Base-by-base conservation (phyloP, 2,329 filamentous ascomycete species). In the Calonectria hawksworthii region DNA sequence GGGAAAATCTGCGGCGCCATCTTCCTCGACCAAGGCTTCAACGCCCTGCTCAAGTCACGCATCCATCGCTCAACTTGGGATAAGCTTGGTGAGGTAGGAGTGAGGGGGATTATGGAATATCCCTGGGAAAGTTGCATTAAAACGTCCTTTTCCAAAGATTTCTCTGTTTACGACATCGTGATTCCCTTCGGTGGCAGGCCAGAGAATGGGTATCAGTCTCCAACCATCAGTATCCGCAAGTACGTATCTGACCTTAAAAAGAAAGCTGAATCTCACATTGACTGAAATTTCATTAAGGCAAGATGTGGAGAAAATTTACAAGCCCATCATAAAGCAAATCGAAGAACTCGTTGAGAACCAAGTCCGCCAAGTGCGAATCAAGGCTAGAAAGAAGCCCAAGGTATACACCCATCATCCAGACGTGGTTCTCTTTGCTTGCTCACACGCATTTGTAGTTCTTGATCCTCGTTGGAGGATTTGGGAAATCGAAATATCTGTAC, bases 391-490 rank as follows among this genome's bases (percentile, higher is more conserved):
- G 1, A 1, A 56, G 1, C 84, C 84, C 3, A 85, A 84, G 79
- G 85, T 83, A 71, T 30, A 26, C n/a, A 28, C 26, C 50, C 8
- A 13, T 18, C 21, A 10, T 2, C 21, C 51, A 32, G 26, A 16
- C 8, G 56, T 8, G 34, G 23, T 4, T 36, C 9, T 11, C 1
- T 11, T 16, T 1, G 14, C 4, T 21, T 1, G 16, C 36, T 10
- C 21, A 28, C 7, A 41, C 38, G 52, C 65, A 8, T 3, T 21
- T 16, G 4, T 8, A 87, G 86, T 85, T 82, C 32, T 34, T 87
- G 3, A 80, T 88, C 8, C 78, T 88, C 0, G 86, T 85, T 0
- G 86, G 86, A 0, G 86, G 86, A 0, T 85, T 88, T 32, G 86
- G 86, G 0, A 77, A 82, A 18, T 85, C 81, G 30, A 51, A 30